Conservation (phyloP, 148 eudicot species). For the Fagopyrum homotropicum region DNA sequence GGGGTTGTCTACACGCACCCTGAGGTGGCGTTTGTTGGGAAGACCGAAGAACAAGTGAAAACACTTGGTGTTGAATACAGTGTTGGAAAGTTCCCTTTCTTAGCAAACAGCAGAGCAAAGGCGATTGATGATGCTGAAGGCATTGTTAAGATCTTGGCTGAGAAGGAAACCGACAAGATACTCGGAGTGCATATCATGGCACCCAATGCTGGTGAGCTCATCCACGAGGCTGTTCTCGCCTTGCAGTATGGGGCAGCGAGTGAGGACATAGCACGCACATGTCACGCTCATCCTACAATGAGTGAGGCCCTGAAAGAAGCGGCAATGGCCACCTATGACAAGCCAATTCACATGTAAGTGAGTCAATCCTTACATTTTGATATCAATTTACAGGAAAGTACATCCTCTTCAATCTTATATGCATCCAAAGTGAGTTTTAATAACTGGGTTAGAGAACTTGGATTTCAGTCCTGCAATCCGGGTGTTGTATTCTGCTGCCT, state of each 20-base stretch:
- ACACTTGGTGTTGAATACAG: conserved; percentile 57
- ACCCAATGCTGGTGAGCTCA: conserved; percentile 92
- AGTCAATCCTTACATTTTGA: not conserved
- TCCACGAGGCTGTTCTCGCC: conserved; percentile 86
- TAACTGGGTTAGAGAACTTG: conserved; percentile 1
- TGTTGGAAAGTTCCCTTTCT: conserved; percentile 84
- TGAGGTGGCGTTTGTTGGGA: conserved; percentile 90
- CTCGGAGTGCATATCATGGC: conserved; percentile 92
- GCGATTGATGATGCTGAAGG: conserved; percentile 97
- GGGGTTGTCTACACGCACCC: conserved; percentile 93
- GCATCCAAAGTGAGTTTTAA: conserved; percentile 7
- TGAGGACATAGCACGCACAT: conserved; percentile 97
- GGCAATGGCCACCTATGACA: conserved; percentile 59
- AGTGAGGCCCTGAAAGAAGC: conserved; percentile 98
- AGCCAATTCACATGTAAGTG: conserved; percentile 41
- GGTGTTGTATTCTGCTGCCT: not conserved
- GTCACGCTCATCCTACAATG: conserved; percentile 99
- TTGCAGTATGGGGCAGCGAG: conserved; percentile 86
- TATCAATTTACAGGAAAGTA: not conserved
- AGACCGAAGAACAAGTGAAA: conserved; percentile 95
- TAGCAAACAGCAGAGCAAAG: conserved; percentile 96
- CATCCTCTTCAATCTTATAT: not conserved
- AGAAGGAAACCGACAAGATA: conserved; percentile 82
- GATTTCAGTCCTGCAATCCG: not conserved
- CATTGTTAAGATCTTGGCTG: conserved; percentile 77